phyloP scores from a whole-genome alignment of 768 basidiomycete genomes.

The Lentinus tigrinus region DNA sequence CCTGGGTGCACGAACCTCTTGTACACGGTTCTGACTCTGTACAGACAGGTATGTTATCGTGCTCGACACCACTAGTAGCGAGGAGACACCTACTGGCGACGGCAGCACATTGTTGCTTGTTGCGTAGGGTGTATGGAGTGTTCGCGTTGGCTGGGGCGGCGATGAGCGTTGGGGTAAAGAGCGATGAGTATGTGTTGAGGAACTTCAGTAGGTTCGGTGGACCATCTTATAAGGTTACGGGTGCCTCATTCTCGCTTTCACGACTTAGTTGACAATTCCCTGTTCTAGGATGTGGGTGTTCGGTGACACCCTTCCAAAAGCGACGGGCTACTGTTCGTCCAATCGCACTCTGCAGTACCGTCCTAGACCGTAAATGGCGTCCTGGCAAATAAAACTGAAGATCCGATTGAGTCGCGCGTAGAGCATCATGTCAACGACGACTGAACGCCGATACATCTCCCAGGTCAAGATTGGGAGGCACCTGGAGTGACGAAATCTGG shows the following conservation, averaged over 20 bases:
- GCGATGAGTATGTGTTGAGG: not conserved
- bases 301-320: not conserved
- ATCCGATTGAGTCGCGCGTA: not conserved
- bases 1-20: not conserved
- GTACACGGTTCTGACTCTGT: slow-evolving; percentile 49
- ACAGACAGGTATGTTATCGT: not conserved
- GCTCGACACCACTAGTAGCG: not conserved
- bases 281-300: not conserved
- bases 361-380: slow-evolving; percentile 6
- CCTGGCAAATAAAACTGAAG: slow-evolving; percentile 1
- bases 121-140: not conserved
- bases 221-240: slow-evolving; percentile 6
- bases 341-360: not conserved
- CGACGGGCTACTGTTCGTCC: not conserved
- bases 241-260: not conserved
- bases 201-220: not conserved
- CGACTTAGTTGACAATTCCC: not conserved
- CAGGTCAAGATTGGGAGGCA: not conserved
- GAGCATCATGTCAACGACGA: not conserved
- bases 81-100: slow-evolving; percentile 47
- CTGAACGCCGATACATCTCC: not conserved
- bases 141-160: not conserved
- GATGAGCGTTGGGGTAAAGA: not conserved
- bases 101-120: slow-evolving; percentile 43
- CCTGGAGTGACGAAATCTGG: not conserved